Conservation (phyloP, 257 asterid species). For the Lycium ferocissimum region DNA sequence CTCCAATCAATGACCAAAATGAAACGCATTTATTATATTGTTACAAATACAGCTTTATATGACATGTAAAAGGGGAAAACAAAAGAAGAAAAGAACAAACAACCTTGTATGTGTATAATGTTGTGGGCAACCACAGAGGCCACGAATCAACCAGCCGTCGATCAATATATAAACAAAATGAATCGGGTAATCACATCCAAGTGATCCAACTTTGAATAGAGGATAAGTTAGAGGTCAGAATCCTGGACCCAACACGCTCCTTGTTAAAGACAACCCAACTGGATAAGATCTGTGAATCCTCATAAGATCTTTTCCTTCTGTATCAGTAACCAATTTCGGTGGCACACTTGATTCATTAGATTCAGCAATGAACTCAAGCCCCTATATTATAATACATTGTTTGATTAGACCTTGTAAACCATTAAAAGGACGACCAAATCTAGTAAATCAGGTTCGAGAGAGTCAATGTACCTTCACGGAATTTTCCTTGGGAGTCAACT, state of each 20-base stretch:
- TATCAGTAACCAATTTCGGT: slow-evolving; percentile 35
- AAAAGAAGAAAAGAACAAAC: neutral
- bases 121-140: neutral
- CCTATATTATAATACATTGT: slow-evolving; percentile 44
- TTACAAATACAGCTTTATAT: slow-evolving; percentile 14
- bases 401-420: slow-evolving; percentile 6
- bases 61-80: neutral
- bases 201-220: neutral
- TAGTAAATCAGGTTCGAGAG: neutral
- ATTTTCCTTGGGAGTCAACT: slow-evolving; percentile 45
- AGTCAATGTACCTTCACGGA: slow-evolving; percentile 48
- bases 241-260: slow-evolving; percentile 46
- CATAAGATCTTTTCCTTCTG: slow-evolving; percentile 42
- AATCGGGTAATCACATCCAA: slow-evolving; percentile 9
- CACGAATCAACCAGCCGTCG: neutral
- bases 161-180: slow-evolving; percentile 18
- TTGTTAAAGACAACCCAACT: slow-evolving; percentile 63
- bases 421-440: neutral
- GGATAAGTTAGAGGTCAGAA: slow-evolving; percentile 4
- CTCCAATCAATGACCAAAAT: neutral
- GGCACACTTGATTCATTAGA: slow-evolving; percentile 47
- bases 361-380: slow-evolving; percentile 70
- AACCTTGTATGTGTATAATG: neutral
- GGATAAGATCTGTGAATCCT: slow-evolving; percentile 74
- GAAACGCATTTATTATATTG: neutral